phyloP scores from a whole-genome alignment of 148 eudicot genomes.

The Dianthus caryophyllus region DNA sequence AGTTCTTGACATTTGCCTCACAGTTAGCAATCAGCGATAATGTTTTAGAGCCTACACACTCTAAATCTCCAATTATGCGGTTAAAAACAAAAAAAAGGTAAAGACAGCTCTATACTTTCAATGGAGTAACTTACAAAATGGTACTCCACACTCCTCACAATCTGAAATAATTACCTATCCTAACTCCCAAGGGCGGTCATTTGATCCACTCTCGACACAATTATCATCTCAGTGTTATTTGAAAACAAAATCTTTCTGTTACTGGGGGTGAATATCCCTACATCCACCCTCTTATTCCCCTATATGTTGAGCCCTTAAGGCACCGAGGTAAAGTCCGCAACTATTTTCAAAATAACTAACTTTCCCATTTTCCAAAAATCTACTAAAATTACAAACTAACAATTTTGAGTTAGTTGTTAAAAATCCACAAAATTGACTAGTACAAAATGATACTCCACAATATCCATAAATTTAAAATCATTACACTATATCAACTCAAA shows the following conservation, averaged over 20 bases:
- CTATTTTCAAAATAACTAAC: conserved; percentile 2
- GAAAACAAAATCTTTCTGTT: too few relatives aligned
- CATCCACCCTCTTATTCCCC: too few relatives aligned
- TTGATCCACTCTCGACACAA: too few relatives aligned
- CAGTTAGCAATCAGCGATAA: background rate
- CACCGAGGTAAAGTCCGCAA: too few relatives aligned
- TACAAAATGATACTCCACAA: background rate
- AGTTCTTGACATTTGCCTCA: background rate
- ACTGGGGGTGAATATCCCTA: too few relatives aligned
- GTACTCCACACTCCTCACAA: background rate
- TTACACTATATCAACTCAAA: background rate
- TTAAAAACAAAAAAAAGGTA: background rate
- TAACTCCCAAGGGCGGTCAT: background rate
- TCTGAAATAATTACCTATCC: background rate
- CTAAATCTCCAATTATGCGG: background rate
- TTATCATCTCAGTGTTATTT: too few relatives aligned
- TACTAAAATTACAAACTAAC: conserved; percentile 5
- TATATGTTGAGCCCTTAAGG: too few relatives aligned
- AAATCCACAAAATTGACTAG: too few relatives aligned
- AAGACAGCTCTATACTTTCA: background rate
- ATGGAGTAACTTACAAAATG: too few relatives aligned
- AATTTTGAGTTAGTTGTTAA: conserved; percentile 23
- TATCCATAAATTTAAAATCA: background rate
- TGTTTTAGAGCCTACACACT: background rate
- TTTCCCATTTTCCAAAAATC: conserved; percentile 5